These are phyloP conservation scores for Leptodontidium sp. DNA, from an alignment of 2,329 filamentous ascomycete species.

Conservation along the genomic window DNA sequence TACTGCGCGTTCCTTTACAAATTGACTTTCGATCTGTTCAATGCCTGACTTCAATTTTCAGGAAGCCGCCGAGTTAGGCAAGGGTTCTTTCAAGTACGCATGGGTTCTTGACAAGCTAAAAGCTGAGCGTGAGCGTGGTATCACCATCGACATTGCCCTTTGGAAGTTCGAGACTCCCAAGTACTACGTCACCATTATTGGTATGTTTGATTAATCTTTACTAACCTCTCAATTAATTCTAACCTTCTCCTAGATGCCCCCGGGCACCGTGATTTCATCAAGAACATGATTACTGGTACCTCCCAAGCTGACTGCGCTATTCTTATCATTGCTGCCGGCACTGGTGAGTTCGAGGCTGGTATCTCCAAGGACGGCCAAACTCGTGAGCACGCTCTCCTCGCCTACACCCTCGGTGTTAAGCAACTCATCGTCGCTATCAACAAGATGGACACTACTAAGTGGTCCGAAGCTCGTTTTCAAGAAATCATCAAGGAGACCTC, in stretches of 20 bases:
- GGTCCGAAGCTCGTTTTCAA: conserved; percentile 93
- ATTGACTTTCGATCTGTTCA: conserved; percentile 31
- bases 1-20: neutral
- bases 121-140: conserved; percentile 99
- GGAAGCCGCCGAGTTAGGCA: conserved; percentile 99
- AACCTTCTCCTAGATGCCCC: conserved; percentile 74
- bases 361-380: conserved; percentile 99
- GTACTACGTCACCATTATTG: conserved; percentile 98
- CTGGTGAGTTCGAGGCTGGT: conserved; percentile 99
- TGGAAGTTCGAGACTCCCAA: conserved; percentile 99
- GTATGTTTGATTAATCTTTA: conserved; percentile 57
- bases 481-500: conserved; percentile 99
- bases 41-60: conserved; percentile 48
- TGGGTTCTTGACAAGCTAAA: conserved; percentile 99
- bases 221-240: conserved; percentile 15
- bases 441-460: conserved; percentile 99
- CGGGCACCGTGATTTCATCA: conserved; percentile 99
- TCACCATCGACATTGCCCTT: conserved; percentile 99
- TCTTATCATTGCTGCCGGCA: conserved; percentile 99
- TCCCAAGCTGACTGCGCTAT: conserved; percentile 99
- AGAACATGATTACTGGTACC: conserved; percentile 99
- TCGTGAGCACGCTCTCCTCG: conserved; percentile 99
- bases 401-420: conserved; percentile 99
- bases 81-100: conserved; percentile 99
- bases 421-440: conserved; percentile 99